These are phyloP conservation scores for Porcisia deanei DNA, from an alignment of 208 protist species.

Conservation along the genomic window DNA sequence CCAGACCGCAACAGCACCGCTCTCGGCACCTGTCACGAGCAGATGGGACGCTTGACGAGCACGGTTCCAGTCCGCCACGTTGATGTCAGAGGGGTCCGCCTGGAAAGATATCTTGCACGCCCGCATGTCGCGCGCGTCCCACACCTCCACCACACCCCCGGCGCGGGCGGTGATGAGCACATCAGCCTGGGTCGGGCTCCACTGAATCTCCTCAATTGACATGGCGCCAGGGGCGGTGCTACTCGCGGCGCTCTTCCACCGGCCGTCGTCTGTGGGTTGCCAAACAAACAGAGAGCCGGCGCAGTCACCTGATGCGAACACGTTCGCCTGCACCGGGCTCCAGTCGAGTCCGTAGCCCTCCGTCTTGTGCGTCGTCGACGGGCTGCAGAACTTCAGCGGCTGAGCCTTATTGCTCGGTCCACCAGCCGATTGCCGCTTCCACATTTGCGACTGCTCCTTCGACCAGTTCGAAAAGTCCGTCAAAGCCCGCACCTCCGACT, in stretches of 20 bases:
- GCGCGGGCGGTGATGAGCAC: slow-evolving; percentile 86
- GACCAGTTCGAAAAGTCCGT: slow-evolving; percentile 84
- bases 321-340: slow-evolving; percentile 74
- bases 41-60: slow-evolving; percentile 90
- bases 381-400: slow-evolving; percentile 75
- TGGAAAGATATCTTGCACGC: slow-evolving; percentile 70
- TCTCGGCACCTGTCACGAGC: slow-evolving; percentile 97
- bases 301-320: slow-evolving; percentile 94
- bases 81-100: slow-evolving; percentile 94
- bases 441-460: slow-evolving; percentile 65
- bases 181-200: slow-evolving; percentile 93
- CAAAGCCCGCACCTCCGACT: slow-evolving; percentile 69
- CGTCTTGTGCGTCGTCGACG: slow-evolving; percentile 80
- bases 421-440: slow-evolving; percentile 36
- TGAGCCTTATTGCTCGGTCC: slow-evolving; percentile 22
- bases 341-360: slow-evolving; percentile 98
- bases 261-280: slow-evolving; percentile 74
- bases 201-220: slow-evolving; percentile 97
- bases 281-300: slow-evolving; percentile 91
- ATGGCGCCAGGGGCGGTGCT: slow-evolving; percentile 41
- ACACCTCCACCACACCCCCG: slow-evolving; percentile 87
- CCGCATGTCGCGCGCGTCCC: slow-evolving; percentile 92
- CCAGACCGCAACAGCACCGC: slow-evolving; percentile 97
- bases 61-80: slow-evolving; percentile 97
- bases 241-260: slow-evolving; percentile 72